These are phyloP conservation scores for Geotrichum reessii DNA, from an alignment of 1,139 yeast species.

Conservation along the genomic window DNA sequence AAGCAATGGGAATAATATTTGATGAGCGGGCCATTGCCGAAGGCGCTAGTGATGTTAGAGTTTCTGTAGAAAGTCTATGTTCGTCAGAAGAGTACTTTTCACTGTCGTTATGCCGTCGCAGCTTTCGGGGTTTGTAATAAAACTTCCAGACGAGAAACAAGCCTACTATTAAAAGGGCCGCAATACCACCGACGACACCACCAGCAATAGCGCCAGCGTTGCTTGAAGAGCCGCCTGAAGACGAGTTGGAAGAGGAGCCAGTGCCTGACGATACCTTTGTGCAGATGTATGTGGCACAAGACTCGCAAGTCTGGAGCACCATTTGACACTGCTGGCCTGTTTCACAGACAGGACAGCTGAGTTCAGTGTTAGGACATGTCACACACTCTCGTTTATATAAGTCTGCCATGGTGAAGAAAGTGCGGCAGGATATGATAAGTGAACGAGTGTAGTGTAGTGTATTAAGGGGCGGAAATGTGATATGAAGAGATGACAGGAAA, in stretches of 20 bases:
- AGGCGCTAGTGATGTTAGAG: conserved; percentile 18
- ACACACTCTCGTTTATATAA: conserved; percentile 9
- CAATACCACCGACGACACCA: conserved; percentile 38
- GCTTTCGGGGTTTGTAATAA: conserved; percentile 24
- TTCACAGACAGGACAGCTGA: conserved; percentile 30
- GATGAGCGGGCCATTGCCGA: conserved; percentile 60
- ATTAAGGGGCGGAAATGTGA: not conserved
- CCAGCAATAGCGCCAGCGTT: conserved; percentile 38
- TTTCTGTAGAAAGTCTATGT: conserved; percentile 15
- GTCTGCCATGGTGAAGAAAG: not conserved
- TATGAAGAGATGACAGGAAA: not conserved
- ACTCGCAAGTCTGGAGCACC: conserved; percentile 31
- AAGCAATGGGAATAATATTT: conserved; percentile 87
- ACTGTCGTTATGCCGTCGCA: conserved; percentile 12
- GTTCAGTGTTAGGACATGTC: conserved; percentile 18
- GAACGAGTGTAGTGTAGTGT: not conserved
- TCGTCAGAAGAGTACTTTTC: conserved; percentile 17
- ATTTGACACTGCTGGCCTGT: conserved; percentile 29
- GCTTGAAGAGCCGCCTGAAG: conserved; percentile 4
- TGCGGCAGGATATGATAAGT: not conserved
- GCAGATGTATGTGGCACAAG: conserved; percentile 30
- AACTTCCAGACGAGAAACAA: conserved; percentile 31
- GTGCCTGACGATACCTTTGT: no score
- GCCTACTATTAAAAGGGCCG: conserved; percentile 27
- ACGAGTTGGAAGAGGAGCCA: conserved; percentile 11